phyloP scores from a whole-genome alignment of 2,329 filamentous ascomycete genomes.

The Pestalotiopsis sp. region DNA sequence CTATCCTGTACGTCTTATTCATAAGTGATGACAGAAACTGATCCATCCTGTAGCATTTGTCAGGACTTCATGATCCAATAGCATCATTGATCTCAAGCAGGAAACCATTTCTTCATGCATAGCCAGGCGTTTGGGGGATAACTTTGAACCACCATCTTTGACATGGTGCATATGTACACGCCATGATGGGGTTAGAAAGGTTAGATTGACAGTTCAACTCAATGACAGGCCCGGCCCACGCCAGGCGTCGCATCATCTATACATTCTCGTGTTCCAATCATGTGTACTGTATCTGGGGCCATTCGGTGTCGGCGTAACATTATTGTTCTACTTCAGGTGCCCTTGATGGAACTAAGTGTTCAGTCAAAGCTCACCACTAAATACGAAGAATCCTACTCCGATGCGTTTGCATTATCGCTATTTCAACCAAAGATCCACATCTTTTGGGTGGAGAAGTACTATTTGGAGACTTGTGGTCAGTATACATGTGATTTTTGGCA shows the following conservation, averaged over 20 bases:
- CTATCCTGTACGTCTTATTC: neutral
- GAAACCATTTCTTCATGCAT: slow-evolving; percentile 25
- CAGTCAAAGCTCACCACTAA: neutral
- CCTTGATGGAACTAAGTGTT: neutral
- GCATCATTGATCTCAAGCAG: slow-evolving; percentile 13
- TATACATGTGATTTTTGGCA: neutral
- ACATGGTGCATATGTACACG: neutral
- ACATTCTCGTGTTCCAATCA: neutral
- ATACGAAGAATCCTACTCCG: neutral
- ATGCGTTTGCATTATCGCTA: neutral
- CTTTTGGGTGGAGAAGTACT: slow-evolving; percentile 60
- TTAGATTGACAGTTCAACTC: neutral
- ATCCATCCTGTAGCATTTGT: slow-evolving; percentile 33
- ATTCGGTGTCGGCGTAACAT: no score
- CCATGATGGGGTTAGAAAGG: neutral
- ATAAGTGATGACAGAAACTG: neutral
- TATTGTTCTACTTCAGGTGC: neutral
- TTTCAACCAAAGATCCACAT: slow-evolving; percentile 61
- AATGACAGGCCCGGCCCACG: neutral
- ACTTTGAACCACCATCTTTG: neutral
- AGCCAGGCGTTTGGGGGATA: slow-evolving; percentile 31
- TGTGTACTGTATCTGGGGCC: neutral
- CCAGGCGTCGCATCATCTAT: neutral
- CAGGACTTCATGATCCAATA: neutral
- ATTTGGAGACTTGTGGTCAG: neutral